Evolutionary conservation across 2,329 filamentous ascomycete species (phyloP), one percentile per base, ranked within the genome.

Genomic region (Aspergillus ochraceus): DNA sequence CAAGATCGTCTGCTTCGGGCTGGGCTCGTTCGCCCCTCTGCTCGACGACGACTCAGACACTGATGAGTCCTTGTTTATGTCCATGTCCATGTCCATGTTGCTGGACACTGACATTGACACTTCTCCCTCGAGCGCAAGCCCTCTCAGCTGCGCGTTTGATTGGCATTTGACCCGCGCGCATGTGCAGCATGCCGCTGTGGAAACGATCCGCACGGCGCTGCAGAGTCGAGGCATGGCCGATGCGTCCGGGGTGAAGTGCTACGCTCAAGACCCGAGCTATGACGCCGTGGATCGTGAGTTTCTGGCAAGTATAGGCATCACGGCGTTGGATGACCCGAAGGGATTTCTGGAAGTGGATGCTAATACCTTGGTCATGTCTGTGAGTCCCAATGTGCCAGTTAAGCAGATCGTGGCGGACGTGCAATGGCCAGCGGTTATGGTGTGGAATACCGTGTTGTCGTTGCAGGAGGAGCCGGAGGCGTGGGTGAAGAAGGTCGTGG

Each of bases 371-470:
- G 73, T 79, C n/a, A 65, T 79, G 55, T 75, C 75, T 0, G 59
- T 71, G 10, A 70, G 68, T 36, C 61, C 74, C 1, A 67, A 72
- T 47, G 66, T 74, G 0, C 73, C 76, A 0, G 67, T 77, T 6
- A 75, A 73, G 52, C 72, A 79, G 60, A 71, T 78, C 24, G 65
- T 79, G 39, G 70, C 73, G n/a, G 77, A 79, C 62, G 64, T 75
- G 52, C 70, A 74, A 47, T 72, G 70, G 49, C 77, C 76, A 6
- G 68, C 64, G 2, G 61, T 70, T n/a, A 67, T 73, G 57, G 59
- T 74, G 10, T 73, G 71, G 71, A 60, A 68, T 54, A 63, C 52
- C 0, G 63, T 70, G 2, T 32, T 26, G 5, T 10, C 49, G 14
- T 26, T 57, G 11, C 58, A 64, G n/a, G 49, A 51, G 30, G 55